Evolutionary conservation across 23 red algal species (phyloP).

Genomic region (Gracilaria gracilis): DNA sequence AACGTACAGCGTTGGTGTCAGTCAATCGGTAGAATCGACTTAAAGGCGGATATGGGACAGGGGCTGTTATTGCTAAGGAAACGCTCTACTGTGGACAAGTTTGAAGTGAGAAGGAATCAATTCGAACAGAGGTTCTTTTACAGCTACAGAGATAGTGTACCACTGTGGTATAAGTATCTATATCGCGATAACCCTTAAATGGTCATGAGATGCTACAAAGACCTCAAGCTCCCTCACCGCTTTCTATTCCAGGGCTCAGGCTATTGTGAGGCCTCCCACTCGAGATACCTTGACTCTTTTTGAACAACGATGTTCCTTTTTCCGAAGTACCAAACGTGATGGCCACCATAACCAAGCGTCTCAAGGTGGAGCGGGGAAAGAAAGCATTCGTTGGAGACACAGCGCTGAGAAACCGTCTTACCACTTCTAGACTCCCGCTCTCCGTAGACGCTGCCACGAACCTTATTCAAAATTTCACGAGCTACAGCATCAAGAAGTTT

Average conservation of each 20-base stretch:
- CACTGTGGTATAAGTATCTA: conserved; percentile 15
- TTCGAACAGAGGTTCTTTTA: conserved; percentile 18
- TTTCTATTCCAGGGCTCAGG: conserved; percentile 9
- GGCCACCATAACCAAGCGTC: not conserved
- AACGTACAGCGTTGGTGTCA: not conserved
- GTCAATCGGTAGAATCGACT: not conserved
- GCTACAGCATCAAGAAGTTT: not conserved
- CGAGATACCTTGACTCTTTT: not conserved
- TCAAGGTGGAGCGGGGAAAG: not conserved
- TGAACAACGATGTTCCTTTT: not conserved
- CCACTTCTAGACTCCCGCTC: not conserved
- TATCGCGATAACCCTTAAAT: not conserved
- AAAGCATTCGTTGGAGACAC: not conserved
- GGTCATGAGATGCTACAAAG: not conserved
- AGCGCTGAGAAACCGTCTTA: not conserved
- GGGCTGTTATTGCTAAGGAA: not conserved
- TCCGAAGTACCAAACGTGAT: not conserved
- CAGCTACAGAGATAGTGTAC: not conserved
- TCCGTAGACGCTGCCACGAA: not conserved
- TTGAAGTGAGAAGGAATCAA: not conserved
- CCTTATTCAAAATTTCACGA: not conserved
- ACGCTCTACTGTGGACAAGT: not conserved
- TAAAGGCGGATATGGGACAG: not conserved
- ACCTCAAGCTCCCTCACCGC: not conserved
- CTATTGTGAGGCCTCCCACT: not conserved